A percentile compares a stretch with the other conserved stretches of the same genome.
phyloP scores from a whole-genome alignment of 441 rosid genomes.

The Capsella rubella region DNA sequence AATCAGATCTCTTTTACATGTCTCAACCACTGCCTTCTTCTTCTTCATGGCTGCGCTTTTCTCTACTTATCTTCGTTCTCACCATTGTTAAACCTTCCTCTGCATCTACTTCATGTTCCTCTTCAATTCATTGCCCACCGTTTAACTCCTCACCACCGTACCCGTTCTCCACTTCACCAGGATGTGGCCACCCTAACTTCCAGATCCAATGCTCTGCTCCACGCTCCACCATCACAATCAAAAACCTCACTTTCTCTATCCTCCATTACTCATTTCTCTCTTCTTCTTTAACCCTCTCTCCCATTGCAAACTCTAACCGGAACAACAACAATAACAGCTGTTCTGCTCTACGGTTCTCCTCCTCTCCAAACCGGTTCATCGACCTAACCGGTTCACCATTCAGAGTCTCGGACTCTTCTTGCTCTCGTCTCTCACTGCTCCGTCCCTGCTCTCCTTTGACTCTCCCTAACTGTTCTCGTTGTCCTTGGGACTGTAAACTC shows the following conservation, averaged over 20 bases:
- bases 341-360: conserved; percentile 46
- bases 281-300: conserved; percentile 66
- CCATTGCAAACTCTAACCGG: conserved; percentile 21
- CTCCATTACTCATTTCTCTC: conserved; percentile 62
- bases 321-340: conserved; percentile 18
- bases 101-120: conserved; percentile 33
- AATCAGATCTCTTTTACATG: conserved; percentile 38
- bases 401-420: conserved; percentile 70
- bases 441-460: conserved; percentile 63
- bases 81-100: conserved; percentile 14
- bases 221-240: conserved; percentile 64
- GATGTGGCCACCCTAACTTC: conserved; percentile 88
- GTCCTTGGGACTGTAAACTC: conserved; percentile 72
- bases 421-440: conserved; percentile 74
- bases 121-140: conserved; percentile 42
- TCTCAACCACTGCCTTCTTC: conserved; percentile 40
- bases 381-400: conserved; percentile 75
- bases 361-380: conserved; percentile 55
- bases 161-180: conserved; percentile 76
- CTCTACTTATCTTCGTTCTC: conserved; percentile 11
- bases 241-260: conserved; percentile 64
- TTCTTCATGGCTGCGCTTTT: conserved; percentile 3
- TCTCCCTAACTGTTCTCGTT: conserved; percentile 65
- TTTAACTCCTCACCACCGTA: conserved; percentile 55
- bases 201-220: conserved; percentile 70